Base-by-base conservation (phyloP, 352 stramenopile genomes). In the Phytophthora ohioensis region DNA sequence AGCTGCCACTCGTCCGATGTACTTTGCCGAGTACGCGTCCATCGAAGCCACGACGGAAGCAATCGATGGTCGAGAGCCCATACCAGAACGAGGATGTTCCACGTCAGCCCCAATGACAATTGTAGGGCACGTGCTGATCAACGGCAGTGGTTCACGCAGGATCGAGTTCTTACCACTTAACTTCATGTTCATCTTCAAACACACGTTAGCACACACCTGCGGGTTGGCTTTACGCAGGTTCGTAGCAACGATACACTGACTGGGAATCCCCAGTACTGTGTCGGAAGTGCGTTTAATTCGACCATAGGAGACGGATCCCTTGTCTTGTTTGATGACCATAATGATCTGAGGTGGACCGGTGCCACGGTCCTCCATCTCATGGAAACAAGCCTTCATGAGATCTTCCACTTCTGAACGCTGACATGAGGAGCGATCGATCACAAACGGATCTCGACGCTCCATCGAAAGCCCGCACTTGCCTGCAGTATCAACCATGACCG, bases 51-150 rank as follows among this genome's bases (percentile, higher is more conserved):
- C 87, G 0, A 96, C 88, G 0, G 88, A 81, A 0, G 85, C 87
- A 58, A 95, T 92, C 1, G 80, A 85, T 30, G 87, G 84, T 5
- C 82, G 79, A 45, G 73, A 80, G 27, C 77, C 79, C 52, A 86
- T 81, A n/a, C 73, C 75, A 2, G 84, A 79, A 15, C 84, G 76
- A 4, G 86, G 82, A 52, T 95, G 85, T 38, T 86, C 82, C 8
- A 94, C 82, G 38, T 92, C 83, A 0, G 87, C 89, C 5, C 89
- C 87, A 55, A 95, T 91, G 13, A 95, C 73, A 47, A 96, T 96
- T 38, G 87, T 93, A 15, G 75, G 63, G 5, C 47, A 64, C 6
- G 58, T 71, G n/a, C 58, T 79, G 13, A 91, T 55, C 30, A 85
- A 48, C 42, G 76, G 67, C 5, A 91, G 64, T 6, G 69, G 76